phyloP scores from a whole-genome alignment of 2,329 filamentous ascomycete species.

The Aspergillus unguis region DNA sequence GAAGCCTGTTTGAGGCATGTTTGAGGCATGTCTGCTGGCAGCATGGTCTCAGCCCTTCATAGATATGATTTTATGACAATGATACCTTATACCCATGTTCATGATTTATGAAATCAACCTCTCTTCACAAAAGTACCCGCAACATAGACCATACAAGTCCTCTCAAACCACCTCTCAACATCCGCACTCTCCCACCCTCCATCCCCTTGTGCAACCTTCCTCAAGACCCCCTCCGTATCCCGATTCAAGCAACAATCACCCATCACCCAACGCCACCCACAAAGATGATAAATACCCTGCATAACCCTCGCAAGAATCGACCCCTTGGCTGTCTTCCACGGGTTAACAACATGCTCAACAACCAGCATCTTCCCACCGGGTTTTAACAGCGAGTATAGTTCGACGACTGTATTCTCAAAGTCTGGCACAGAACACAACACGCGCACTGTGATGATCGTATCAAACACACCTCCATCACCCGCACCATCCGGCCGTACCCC shows the following conservation, averaged over 20 bases:
- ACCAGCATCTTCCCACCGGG: slow-evolving; percentile 55
- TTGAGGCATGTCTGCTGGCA: slow-evolving; percentile 4
- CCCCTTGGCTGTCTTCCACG: slow-evolving; percentile 47
- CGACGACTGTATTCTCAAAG: slow-evolving; percentile 43
- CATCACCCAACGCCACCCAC: slow-evolving; percentile 53
- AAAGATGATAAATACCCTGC: slow-evolving; percentile 45
- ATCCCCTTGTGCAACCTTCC: slow-evolving; percentile 40
- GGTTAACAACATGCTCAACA: slow-evolving; percentile 55
- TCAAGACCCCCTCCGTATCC: slow-evolving; percentile 46
- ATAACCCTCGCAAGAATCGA: slow-evolving; percentile 43
- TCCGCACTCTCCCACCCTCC: slow-evolving; percentile 50
- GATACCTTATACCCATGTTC: background rate
- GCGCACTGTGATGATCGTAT: slow-evolving; percentile 54
- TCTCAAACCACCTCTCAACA: slow-evolving; percentile 42
- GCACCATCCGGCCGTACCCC: slow-evolving; percentile 30
- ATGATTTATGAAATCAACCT: background rate
- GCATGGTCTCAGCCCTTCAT: background rate
- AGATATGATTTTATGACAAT: background rate
- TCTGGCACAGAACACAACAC: slow-evolving; percentile 56
- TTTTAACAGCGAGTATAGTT: slow-evolving; percentile 51
- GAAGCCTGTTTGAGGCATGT: slow-evolving; percentile 26
- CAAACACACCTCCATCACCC: slow-evolving; percentile 43
- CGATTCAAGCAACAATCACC: slow-evolving; percentile 52
- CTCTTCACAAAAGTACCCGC: slow-evolving; percentile 42
- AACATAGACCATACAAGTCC: slow-evolving; percentile 40